Conservation (phyloP, 2,329 filamentous ascomycete species). For the Volutella citrinella region DNA sequence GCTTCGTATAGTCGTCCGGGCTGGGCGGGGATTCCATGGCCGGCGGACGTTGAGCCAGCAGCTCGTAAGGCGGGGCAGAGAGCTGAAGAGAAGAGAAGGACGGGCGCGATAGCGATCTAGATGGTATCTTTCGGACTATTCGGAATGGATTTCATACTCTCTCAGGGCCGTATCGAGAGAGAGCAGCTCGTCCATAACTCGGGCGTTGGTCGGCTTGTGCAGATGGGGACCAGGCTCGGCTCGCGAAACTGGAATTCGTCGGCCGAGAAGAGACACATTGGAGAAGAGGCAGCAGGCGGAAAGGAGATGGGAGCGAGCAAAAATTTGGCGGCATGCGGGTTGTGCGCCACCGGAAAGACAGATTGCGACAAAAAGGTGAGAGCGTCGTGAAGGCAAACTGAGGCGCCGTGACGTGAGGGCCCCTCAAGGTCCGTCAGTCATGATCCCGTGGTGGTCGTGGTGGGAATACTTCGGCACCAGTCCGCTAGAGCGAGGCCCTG, state of each 20-base stretch:
- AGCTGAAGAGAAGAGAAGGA: slow-evolving; percentile 12
- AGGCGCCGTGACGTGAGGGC: slow-evolving; percentile 10
- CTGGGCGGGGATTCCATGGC: slow-evolving; percentile 21
- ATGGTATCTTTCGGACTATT: slow-evolving; percentile 22
- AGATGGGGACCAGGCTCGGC: slow-evolving; percentile 30
- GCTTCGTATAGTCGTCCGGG: slow-evolving; percentile 20
- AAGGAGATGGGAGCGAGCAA: slow-evolving; percentile 1
- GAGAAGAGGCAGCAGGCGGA: slow-evolving; percentile 10
- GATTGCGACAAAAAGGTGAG: slow-evolving; percentile 9
- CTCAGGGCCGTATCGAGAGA: slow-evolving; percentile 25
- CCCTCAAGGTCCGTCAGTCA: slow-evolving; percentile 13
- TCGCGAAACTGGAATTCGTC: slow-evolving; percentile 34
- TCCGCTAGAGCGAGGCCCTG: slow-evolving; percentile 2
- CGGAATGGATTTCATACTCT: slow-evolving; percentile 34
- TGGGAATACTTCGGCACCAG: slow-evolving; percentile 16
- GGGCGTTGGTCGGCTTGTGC: slow-evolving; percentile 22
- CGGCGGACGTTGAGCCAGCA: slow-evolving; percentile 12
- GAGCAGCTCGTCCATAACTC: slow-evolving; percentile 34
- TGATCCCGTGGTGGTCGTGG: slow-evolving; percentile 5
- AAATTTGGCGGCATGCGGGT: slow-evolving; percentile 4
- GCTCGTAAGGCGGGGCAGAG: slow-evolving; percentile 8
- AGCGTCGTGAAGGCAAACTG: slow-evolving; percentile 8
- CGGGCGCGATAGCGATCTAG: slow-evolving; percentile 12
- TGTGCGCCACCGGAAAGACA: slow-evolving; percentile 2
- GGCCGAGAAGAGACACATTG: slow-evolving; percentile 36